Evolutionary conservation across 208 protist species (phyloP), one percentile per base, ranked within the genome.

Genomic region (Acanthamoeba divionensis): DNA sequence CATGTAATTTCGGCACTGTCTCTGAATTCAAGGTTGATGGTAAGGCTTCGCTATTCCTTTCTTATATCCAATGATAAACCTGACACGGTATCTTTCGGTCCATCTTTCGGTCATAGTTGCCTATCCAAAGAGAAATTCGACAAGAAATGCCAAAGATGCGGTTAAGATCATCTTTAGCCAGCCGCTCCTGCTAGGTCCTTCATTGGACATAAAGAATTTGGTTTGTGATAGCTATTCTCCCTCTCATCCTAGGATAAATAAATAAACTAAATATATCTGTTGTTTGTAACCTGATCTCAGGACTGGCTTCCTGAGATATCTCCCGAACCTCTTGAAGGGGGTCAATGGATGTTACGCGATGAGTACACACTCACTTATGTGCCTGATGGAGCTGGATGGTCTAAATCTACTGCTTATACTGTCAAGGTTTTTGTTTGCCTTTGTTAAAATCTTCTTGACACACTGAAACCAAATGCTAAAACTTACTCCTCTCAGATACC

Each of bases 111-210:
- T 41, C 5, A 41, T 5, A 41, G 36, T 41, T 1, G 36, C 36
- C 36, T 41, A 41, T 41, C 38, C 69, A 2, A 33, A 29, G 65
- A 7, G 2, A 24, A 73, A 31, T 5, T 52, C 21, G 36, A 41
- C 36, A 1, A 41, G 36, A 41, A 41, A 41, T 41, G 36, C 5
- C 36, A 41, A 41, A 1, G 41, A 60, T 15, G 60, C 80, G 8
- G 36, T 89, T 45, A 57, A 41, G 21, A 24, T 89, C 26, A 6
- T 44, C 41, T 89, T 89, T 50, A 89, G 71, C 60, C 80, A 89
- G 62, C 80, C 80, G 1, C 80, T 89, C 26, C 45, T 89, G 18
- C 57, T 57, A 24, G 52, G 57, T 2, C 60, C 57, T 29, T 63
- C 80, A 21, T 50, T 50, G 12, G 57, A 89, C 26, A 66, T 89